These are phyloP conservation scores for Tylopilus rubrobrunneus DNA, from an alignment of 768 basidiomycete genomes.

Conservation along the genomic window DNA sequence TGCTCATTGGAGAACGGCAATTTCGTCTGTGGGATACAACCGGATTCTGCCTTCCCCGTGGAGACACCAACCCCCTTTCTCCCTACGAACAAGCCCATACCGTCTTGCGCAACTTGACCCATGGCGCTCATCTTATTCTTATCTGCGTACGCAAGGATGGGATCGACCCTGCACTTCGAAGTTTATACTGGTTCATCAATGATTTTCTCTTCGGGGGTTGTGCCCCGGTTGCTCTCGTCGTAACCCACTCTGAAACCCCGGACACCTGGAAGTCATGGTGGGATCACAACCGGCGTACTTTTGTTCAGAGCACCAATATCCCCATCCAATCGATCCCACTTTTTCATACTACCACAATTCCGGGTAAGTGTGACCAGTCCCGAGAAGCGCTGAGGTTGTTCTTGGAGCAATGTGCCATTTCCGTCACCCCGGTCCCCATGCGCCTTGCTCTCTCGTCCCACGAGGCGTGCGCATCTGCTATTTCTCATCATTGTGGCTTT, in stretches of 20 bases:
- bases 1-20: background rate
- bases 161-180: slow-evolving; percentile 23
- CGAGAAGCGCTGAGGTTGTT: background rate
- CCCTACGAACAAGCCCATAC: slow-evolving; percentile 19
- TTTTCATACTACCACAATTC: background rate
- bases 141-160: slow-evolving; percentile 31
- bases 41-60: slow-evolving; percentile 16
- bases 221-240: slow-evolving; percentile 33
- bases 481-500: background rate
- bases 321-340: background rate
- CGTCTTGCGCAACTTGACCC: slow-evolving; percentile 23
- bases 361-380: background rate
- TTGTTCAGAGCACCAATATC: slow-evolving; percentile 3
- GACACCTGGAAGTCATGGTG: slow-evolving; percentile 29
- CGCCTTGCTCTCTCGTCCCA: background rate
- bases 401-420: background rate
- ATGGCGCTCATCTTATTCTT: slow-evolving; percentile 35
- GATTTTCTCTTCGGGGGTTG: slow-evolving; percentile 30
- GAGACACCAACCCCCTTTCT: background rate
- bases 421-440: background rate
- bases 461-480: background rate
- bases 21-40: slow-evolving; percentile 26
- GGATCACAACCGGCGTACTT: slow-evolving; percentile 19
- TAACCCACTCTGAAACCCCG: slow-evolving; percentile 30
- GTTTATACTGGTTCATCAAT: slow-evolving; percentile 32